Evolutionary conservation across 148 eudicot genomes (phyloP).

Genomic region (Vaccinium macrocarpon): DNA sequence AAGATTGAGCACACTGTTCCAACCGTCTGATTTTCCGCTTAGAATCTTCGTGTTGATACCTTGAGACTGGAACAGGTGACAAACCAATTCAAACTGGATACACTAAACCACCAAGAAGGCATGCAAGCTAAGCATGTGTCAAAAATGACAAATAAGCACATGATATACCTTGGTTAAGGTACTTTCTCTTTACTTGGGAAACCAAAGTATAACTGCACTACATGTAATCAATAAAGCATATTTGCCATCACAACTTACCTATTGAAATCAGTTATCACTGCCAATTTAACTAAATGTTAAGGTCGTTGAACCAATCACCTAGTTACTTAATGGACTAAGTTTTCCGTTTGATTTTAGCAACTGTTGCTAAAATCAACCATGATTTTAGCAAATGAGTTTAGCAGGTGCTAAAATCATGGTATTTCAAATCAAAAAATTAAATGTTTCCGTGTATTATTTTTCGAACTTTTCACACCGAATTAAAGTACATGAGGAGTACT

Average conservation of each 20-base stretch:
- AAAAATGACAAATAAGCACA: neutral
- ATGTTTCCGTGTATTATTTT: too few species aligned
- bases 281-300: neutral
- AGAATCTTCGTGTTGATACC: slow-evolving; percentile 45
- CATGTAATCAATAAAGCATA: slow-evolving; percentile 10
- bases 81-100: neutral
- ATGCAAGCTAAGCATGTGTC: neutral
- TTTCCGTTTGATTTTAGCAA: too few species aligned
- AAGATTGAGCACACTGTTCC: slow-evolving; percentile 63
- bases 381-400: too few species aligned
- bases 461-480: too few species aligned
- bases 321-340: neutral
- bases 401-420: too few species aligned
- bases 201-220: neutral
- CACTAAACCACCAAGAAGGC: neutral
- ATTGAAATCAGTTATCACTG: neutral
- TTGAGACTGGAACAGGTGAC: slow-evolving; percentile 42
- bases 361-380: too few species aligned
- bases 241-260: neutral
- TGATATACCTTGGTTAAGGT: neutral
- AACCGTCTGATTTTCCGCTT: slow-evolving; percentile 59
- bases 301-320: neutral
- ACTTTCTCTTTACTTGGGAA: neutral
- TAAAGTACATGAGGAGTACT: too few species aligned
- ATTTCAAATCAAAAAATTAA: too few species aligned